Percentiles rank a stretch among this genome's conserved stretches.
phyloP scores from a whole-genome alignment of 768 basidiomycete genomes.

The Guyanaporus albipodus region DNA sequence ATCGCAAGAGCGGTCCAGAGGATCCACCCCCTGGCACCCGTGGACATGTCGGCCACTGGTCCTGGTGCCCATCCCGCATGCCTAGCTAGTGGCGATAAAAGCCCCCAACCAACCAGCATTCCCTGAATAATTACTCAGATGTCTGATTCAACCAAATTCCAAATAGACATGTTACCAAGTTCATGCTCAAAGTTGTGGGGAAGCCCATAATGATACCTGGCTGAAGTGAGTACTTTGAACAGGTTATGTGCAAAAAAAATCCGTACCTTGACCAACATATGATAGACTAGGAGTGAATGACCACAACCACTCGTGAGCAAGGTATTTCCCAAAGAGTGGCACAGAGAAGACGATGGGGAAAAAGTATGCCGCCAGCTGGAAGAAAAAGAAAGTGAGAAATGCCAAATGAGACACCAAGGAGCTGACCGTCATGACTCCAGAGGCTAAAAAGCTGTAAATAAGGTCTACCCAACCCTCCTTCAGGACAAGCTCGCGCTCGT shows the following conservation, averaged over 20 bases:
- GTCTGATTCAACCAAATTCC: background rate
- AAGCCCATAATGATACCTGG: slow-evolving; percentile 96
- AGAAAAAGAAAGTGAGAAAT: background rate
- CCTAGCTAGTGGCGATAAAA: slow-evolving; percentile 88
- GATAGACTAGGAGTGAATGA: slow-evolving; percentile 88
- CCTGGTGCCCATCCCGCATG: slow-evolving; percentile 89
- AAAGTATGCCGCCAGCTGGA: slow-evolving; percentile 79
- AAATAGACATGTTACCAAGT: slow-evolving; percentile 49
- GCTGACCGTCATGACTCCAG: slow-evolving; percentile 72
- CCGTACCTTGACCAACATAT: slow-evolving; percentile 82
- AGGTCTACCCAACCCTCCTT: slow-evolving; percentile 76
- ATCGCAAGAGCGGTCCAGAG: slow-evolving; percentile 95
- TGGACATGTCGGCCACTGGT: slow-evolving; percentile 79
- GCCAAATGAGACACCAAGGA: background rate
- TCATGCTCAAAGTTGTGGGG: slow-evolving; percentile 92
- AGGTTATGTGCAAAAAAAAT: background rate
- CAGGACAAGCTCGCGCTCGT: slow-evolving; percentile 49
- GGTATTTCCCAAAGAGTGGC: slow-evolving; percentile 76
- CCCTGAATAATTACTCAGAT: slow-evolving; percentile 46
- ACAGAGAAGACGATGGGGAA: slow-evolving; percentile 87
- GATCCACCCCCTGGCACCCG: slow-evolving; percentile 93
- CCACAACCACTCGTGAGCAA: slow-evolving; percentile 91
- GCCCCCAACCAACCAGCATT: slow-evolving; percentile 95
- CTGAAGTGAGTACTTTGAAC: slow-evolving; percentile 2
- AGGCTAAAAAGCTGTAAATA: slow-evolving; percentile 71